A percentile compares a stretch with the other conserved stretches of the same genome.
Evolutionary conservation across 192 early-diverging fungal species (phyloP).

Genomic region (Entomortierella chlamydospora): DNA sequence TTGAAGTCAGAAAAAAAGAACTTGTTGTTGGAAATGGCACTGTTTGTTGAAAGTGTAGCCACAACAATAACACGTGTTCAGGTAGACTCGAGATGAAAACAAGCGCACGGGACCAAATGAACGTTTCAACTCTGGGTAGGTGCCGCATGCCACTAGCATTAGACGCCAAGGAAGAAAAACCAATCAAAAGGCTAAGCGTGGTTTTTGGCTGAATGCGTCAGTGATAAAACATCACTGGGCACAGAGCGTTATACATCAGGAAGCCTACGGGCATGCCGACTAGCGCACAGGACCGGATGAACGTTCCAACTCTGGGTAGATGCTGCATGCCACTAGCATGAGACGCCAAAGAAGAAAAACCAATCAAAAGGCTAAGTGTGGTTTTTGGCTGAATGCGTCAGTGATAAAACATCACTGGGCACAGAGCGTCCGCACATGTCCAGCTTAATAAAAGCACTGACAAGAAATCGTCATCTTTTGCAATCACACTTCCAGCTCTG

Average conservation of each 20-base stretch:
- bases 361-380: constrained; percentile 35
- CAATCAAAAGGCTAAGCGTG: constrained; percentile 36
- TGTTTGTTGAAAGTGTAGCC: neutral
- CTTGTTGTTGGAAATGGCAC: constrained; percentile 4
- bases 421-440: constrained; percentile 32
- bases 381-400: constrained; percentile 38
- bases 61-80: constrained; percentile 4
- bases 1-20: constrained; percentile 10
- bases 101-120: constrained; percentile 25
- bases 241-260: constrained; percentile 23
- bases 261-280: constrained; percentile 13
- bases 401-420: constrained; percentile 42
- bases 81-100: constrained; percentile 30
- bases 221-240: constrained; percentile 42
- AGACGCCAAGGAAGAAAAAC: constrained; percentile 43
- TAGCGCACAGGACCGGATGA: constrained; percentile 20
- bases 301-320: constrained; percentile 26
- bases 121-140: constrained; percentile 28
- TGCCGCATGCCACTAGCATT: constrained; percentile 27
- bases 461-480: neutral
- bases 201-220: constrained; percentile 39
- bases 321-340: constrained; percentile 26
- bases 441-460: constrained; percentile 6
- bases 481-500: no score
- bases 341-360: constrained; percentile 45